Evolutionary conservation across 1,284 basidiomycete species (phyloP).

Genomic region (Austroboletus niveus): DNA sequence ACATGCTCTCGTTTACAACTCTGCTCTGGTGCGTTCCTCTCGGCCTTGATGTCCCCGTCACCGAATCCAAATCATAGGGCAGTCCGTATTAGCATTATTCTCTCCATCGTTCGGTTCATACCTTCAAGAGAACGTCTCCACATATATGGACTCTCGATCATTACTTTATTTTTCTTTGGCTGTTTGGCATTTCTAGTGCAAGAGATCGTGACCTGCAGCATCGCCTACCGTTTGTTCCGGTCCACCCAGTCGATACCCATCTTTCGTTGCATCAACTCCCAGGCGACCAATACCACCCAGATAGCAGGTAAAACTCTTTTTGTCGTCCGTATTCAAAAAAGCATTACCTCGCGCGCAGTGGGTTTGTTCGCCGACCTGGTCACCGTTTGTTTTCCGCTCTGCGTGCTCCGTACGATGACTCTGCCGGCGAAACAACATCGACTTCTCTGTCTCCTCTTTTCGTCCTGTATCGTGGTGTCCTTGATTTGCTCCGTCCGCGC

Average conservation of each 20-base stretch:
- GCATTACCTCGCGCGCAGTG: not conserved
- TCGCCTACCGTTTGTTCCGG: not conserved
- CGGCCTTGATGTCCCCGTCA: not conserved
- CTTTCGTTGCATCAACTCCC: not conserved
- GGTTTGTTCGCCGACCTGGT: not conserved
- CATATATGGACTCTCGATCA: constrained; percentile 4
- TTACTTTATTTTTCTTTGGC: constrained; percentile 6
- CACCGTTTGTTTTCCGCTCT: constrained; percentile 10
- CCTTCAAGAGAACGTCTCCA: constrained; percentile 9
- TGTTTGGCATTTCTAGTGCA: not conserved
- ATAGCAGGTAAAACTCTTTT: not conserved
- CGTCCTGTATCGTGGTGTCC: constrained; percentile 8
- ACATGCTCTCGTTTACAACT: constrained; percentile 7
- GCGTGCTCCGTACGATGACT: constrained; percentile 15
- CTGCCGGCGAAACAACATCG: constrained; percentile 11
- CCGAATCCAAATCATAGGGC: constrained; percentile 4
- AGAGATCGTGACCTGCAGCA: not conserved
- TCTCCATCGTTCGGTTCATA: constrained; percentile 14
- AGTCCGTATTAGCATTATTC: constrained; percentile 14
- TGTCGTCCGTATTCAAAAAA: not conserved
- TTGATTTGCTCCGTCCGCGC: constrained; percentile 7
- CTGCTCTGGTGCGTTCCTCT: constrained; percentile 11
- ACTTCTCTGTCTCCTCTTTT: constrained; percentile 19
- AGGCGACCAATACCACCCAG: not conserved
- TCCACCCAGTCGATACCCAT: not conserved